Base-by-base conservation (phyloP, 495 filamentous ascomycete species). In the Xylaria intraflava region DNA sequence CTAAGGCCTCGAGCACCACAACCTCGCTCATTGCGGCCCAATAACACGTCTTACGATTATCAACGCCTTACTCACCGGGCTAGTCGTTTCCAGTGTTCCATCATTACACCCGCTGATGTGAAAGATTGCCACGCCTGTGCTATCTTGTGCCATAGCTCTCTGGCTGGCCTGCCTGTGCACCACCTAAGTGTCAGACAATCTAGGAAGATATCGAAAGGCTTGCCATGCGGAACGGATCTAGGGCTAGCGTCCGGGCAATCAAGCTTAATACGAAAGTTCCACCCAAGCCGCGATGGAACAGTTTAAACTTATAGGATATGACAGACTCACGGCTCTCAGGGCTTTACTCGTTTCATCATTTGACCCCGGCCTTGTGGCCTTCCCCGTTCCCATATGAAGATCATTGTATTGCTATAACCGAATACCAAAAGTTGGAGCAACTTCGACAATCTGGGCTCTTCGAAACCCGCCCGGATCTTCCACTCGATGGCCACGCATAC, bases 81-180 rank as follows among this genome's bases (percentile, higher is more conserved):
- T 6, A 11, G 20, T 22, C 14, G 17, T 24, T 30, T 6, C 16
- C 24, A 14, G 41, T 44, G n/a, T 42, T 45, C 19, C 22, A 14
- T 43, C n/a, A 16, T 19, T 24, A 16, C 39, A 22, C 7, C 23
- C 16, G 10, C 35, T 23, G 20, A 19, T 1, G 9, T 36, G 22
- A 27, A 49, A 19, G 41, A 47, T 26, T 16, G 36, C 47, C 20
- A 20, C 36, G 47, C 36, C 22, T 23, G 27, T 48, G 10, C 35
- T 16, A 27, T 27, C 45, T 36, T 27, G 52, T 43, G 52, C 43
- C 41, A 49, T 35, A 43, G 26, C 35, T 36, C 27, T 40, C 24
- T 24, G 42, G n/a, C 9, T 36, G 12, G 29, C 1, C 36, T 56
- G 14, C n/a, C 26, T 26, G 35, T 31, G 19, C 51, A n/a, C 24